phyloP scores from a whole-genome alignment of 2,329 filamentous ascomycete species.

The Colletotrichum acutatum region DNA sequence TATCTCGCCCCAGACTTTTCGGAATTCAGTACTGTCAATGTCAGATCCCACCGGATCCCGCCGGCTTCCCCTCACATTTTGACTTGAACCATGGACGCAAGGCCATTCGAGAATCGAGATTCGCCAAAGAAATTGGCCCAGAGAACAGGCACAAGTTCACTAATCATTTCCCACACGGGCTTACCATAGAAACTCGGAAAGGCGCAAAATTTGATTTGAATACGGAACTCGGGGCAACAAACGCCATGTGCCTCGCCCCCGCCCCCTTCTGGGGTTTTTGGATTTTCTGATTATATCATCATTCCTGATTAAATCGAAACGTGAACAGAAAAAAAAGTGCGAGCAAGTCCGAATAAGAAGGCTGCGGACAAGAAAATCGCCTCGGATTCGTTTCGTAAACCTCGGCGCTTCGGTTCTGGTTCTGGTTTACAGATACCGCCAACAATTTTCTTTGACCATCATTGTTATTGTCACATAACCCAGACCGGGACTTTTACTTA shows the following conservation, averaged over 20 bases:
- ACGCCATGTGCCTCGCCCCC: not conserved
- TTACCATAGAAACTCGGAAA: not conserved
- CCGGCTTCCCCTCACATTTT: not conserved
- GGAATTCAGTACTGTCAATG: too few relatives aligned
- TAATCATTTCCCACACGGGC: not conserved
- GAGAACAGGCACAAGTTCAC: not conserved
- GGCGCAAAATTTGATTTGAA: not conserved
- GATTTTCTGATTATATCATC: conserved; percentile 29
- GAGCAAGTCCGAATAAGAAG: too few relatives aligned
- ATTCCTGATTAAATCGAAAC: not conserved
- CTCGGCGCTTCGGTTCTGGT: not conserved
- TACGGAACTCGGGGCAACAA: not conserved
- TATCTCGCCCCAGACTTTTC: too few relatives aligned
- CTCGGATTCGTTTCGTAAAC: not conserved
- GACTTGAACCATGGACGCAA: not conserved
- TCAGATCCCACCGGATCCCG: too few relatives aligned
- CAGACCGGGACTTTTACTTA: too few relatives aligned
- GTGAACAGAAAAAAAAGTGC: not conserved
- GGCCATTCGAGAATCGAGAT: too few relatives aligned
- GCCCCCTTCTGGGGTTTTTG: not conserved
- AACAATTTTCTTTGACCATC: too few relatives aligned
- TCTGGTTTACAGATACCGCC: too few relatives aligned
- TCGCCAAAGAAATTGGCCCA: too few relatives aligned
- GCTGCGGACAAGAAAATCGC: too few relatives aligned
- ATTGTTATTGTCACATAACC: too few relatives aligned